phyloP scores from a whole-genome alignment of 2,329 filamentous ascomycete species.

The Phaeosphaeriaceae sp. region DNA sequence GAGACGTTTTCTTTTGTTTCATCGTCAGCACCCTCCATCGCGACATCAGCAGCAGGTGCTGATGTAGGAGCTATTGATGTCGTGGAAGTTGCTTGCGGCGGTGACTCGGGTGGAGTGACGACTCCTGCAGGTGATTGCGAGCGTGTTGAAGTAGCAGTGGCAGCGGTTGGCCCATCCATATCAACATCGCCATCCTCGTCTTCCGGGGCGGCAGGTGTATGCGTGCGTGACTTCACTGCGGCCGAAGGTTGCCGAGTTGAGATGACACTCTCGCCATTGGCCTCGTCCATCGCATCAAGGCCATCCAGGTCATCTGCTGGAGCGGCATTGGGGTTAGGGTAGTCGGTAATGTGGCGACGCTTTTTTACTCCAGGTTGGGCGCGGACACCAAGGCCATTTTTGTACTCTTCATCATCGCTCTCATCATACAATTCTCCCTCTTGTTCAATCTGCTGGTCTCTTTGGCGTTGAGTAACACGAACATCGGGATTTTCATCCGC shows the following conservation, averaged over 20 bases:
- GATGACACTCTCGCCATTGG: constrained; percentile 41
- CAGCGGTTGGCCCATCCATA: constrained; percentile 38
- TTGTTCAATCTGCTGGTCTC: constrained; percentile 78
- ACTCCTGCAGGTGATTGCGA: constrained; percentile 41
- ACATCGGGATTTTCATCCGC: constrained; percentile 86
- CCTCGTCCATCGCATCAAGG: constrained; percentile 32
- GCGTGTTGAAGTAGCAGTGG: constrained; percentile 20
- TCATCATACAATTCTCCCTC: constrained; percentile 77
- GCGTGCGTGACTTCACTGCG: constrained; percentile 30
- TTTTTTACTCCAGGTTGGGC: constrained; percentile 57
- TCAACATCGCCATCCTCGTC: constrained; percentile 47
- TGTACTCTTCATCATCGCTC: constrained; percentile 86
- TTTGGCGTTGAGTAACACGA: constrained; percentile 79
- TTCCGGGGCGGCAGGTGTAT: constrained; percentile 34
- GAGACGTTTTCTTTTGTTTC: constrained; percentile 24
- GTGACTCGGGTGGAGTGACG: constrained; percentile 47
- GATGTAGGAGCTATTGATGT: constrained; percentile 25
- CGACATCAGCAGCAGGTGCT: constrained; percentile 33
- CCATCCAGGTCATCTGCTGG: constrained; percentile 36
- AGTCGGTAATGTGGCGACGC: constrained; percentile 66
- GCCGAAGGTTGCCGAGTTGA: constrained; percentile 37
- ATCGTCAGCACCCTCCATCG: constrained; percentile 36
- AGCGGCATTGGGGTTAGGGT: constrained; percentile 60
- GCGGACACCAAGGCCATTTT: constrained; percentile 73
- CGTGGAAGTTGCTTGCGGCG: constrained; percentile 22